Percentiles rank a stretch among this genome's conserved stretches.
These are phyloP conservation scores for Phyllosticta citrichinensis DNA, from an alignment of 2,329 filamentous ascomycete species.

Conservation along the genomic window DNA sequence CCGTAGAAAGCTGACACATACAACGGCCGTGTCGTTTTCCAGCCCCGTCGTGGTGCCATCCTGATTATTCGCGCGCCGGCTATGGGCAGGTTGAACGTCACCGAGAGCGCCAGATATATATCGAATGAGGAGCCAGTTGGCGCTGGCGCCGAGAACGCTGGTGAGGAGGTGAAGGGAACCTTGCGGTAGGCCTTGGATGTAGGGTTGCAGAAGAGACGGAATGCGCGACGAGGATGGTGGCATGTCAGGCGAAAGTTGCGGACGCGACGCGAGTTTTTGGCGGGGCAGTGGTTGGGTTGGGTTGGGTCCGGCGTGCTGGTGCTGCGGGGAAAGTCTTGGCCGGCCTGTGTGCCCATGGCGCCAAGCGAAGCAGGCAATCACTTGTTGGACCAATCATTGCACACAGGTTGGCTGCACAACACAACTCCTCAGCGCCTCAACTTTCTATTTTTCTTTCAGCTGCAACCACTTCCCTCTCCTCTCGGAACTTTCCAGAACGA, in stretches of 20 bases:
- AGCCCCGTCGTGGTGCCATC: conserved; percentile 32
- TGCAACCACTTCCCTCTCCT: too few relatives aligned
- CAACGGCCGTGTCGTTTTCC: conserved; percentile 34
- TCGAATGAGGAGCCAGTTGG: conserved; percentile 47
- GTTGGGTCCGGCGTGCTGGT: not conserved
- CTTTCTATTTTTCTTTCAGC: too few relatives aligned
- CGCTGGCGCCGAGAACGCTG: conserved; percentile 45
- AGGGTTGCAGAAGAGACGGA: conserved; percentile 55
- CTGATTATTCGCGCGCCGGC: conserved; percentile 11
- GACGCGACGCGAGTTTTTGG: not conserved
- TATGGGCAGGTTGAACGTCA: conserved; percentile 14
- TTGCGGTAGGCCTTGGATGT: conserved; percentile 43
- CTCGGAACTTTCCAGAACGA: too few relatives aligned
- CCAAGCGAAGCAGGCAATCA: not conserved
- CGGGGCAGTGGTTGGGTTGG: not conserved
- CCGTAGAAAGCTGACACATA: conserved; percentile 76
- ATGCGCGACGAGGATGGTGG: conserved; percentile 35
- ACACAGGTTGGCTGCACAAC: too few relatives aligned
- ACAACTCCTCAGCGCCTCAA: too few relatives aligned
- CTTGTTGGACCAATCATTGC: not conserved
- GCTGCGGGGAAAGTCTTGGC: not conserved
- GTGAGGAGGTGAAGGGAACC: conserved; percentile 57
- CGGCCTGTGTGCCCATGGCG: not conserved
- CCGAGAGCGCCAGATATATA: conserved; percentile 40
- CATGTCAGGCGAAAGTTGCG: conserved; percentile 15